These are phyloP conservation scores for Chrysosporium queenslandicum DNA, from an alignment of 2,329 filamentous ascomycete species.

Conservation along the genomic window DNA sequence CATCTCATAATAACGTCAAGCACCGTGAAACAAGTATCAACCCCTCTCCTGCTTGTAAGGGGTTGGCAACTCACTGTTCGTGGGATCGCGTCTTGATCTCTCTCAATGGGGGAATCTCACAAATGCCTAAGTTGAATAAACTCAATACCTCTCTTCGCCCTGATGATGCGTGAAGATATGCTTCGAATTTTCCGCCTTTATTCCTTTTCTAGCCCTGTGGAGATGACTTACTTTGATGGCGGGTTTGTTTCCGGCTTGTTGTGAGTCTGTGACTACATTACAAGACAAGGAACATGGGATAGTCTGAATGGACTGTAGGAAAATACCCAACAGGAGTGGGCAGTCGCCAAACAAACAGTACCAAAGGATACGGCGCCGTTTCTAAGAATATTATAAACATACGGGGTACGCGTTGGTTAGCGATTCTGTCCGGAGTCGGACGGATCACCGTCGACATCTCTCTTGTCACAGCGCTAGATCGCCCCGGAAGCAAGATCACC, in stretches of 20 bases:
- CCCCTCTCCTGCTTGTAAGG: neutral
- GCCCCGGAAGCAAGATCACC: no score
- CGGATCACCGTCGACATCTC: no score
- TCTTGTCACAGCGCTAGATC: no score
- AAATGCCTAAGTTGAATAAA: neutral
- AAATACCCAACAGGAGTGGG: neutral
- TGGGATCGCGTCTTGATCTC: no score
- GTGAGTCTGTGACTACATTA: neutral
- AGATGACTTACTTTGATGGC: neutral
- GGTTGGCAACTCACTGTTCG: no score
- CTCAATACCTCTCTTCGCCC: neutral
- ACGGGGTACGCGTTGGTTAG: no score
- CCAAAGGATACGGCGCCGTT: no score
- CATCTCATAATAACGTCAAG: neutral
- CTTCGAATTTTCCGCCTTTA: slow-evolving; percentile 3
- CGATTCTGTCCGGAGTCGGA: no score
- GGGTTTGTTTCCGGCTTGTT: neutral
- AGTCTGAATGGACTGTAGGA: neutral
- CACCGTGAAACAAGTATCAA: neutral
- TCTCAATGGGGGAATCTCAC: no score
- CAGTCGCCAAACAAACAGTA: neutral
- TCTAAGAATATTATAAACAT: no score
- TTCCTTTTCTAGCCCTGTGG: slow-evolving; percentile 8
- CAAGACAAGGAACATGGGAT: neutral
- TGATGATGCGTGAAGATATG: neutral